Conservation (phyloP, 2,329 filamentous ascomycete genomes). For the Colletotrichum abscissum region DNA sequence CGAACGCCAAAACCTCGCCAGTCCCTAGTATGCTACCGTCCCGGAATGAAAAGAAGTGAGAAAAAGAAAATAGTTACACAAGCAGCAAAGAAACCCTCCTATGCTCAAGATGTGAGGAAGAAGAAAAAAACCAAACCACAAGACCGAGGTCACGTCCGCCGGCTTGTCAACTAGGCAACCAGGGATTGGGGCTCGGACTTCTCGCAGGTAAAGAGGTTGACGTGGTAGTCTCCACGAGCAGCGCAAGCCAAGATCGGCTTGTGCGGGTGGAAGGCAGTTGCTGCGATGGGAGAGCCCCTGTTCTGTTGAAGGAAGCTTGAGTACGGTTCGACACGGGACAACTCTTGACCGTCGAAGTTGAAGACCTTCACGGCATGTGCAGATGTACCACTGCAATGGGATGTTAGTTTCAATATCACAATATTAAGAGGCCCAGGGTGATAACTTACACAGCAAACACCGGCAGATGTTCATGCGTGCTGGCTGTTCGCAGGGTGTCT, state of each 20-base stretch:
- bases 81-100: conserved; percentile 5
- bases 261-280: conserved; percentile 95
- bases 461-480: conserved; percentile 94
- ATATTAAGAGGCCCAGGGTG: background rate
- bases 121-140: conserved; percentile 20
- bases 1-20: conserved; percentile 29
- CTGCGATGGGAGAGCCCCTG: conserved; percentile 83
- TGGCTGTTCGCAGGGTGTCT: conserved; percentile 84
- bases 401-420: conserved; percentile 41
- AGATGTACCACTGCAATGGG: conserved; percentile 79
- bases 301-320: conserved; percentile 87
- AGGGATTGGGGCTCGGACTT: conserved; percentile 49
- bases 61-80: conserved; percentile 27
- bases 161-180: conserved; percentile 26
- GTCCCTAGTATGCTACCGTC: conserved; percentile 25
- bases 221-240: conserved; percentile 86
- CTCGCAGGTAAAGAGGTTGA: conserved; percentile 86
- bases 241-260: conserved; percentile 90
- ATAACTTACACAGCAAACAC: conserved; percentile 89
- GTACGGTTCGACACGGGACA: conserved; percentile 90
- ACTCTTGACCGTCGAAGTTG: conserved; percentile 83
- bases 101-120: background rate
- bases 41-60: conserved; percentile 13
- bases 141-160: background rate
- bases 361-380: conserved; percentile 91